Evolutionary conservation across 1,284 basidiomycete genomes (phyloP).

Genomic region (Ustilago sp.): DNA sequence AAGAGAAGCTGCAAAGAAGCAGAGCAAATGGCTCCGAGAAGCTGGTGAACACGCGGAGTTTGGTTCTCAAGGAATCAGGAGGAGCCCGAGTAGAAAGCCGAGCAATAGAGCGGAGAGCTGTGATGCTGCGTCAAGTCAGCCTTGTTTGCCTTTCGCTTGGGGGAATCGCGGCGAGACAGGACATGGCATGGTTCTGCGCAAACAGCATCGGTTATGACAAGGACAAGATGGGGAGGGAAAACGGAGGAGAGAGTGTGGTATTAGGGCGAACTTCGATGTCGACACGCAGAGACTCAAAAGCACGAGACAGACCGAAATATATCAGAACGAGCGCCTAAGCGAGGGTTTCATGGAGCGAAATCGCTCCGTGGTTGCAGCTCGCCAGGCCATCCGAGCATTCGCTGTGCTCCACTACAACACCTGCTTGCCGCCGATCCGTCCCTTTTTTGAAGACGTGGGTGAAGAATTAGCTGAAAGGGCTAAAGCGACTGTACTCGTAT

Average conservation of each 20-base stretch:
- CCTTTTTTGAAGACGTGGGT: neutral
- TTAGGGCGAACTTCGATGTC: neutral
- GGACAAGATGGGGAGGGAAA: neutral
- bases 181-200: constrained; percentile 13
- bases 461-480: neutral
- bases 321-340: constrained; percentile 26
- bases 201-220: neutral
- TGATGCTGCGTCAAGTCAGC: constrained; percentile 1
- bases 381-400: constrained; percentile 1
- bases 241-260: neutral
- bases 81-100: neutral
- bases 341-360: constrained; percentile 34
- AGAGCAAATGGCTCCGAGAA: constrained; percentile 4
- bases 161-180: constrained; percentile 9
- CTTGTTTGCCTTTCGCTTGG: neutral
- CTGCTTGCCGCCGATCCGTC: neutral
- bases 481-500: too few relatives aligned
- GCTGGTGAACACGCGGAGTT: neutral
- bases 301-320: neutral
- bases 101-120: neutral
- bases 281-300: neutral
- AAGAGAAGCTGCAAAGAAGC: neutral
- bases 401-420: neutral
- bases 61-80: neutral
- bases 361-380: constrained; percentile 47